Percentiles rank a stretch among this genome's conserved stretches.
Conservation (phyloP, 345 rosid genomes). For the Eutrema yunnanense region DNA sequence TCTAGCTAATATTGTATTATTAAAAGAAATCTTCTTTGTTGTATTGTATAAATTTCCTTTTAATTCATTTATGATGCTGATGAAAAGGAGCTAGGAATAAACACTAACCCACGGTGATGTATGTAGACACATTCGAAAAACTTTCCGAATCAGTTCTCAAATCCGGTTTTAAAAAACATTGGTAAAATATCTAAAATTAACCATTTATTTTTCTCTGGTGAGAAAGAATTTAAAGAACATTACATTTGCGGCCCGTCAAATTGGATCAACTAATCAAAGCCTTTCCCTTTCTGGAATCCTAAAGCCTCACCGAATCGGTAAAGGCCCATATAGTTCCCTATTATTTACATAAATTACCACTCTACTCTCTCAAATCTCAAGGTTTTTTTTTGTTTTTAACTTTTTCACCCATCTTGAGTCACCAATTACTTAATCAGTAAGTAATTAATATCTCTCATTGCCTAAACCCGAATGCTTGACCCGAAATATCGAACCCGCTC, state of each 20-base stretch:
- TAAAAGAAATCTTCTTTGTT: too few species aligned
- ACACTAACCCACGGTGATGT: too few species aligned
- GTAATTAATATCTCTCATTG: slow-evolving; percentile 17
- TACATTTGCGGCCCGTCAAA: neutral
- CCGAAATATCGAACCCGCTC: slow-evolving; percentile 41
- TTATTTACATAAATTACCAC: slow-evolving; percentile 21
- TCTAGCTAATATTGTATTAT: too few species aligned
- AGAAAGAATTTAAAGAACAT: neutral
- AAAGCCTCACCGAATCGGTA: slow-evolving; percentile 1
- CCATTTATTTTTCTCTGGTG: neutral
- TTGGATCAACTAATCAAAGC: neutral
- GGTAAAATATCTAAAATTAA: neutral
- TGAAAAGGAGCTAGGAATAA: too few species aligned
- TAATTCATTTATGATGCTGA: too few species aligned
- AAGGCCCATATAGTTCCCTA: neutral
- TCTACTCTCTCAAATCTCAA: neutral
- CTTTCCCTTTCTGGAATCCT: neutral
- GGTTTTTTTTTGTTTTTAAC: neutral
- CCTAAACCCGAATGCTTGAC: slow-evolving; percentile 51
- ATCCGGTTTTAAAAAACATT: neutral
- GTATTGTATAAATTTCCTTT: too few species aligned
- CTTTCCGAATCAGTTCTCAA: too few species aligned
- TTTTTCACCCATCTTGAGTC: neutral
- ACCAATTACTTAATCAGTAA: neutral
- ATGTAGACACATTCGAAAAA: too few species aligned